Percentiles rank a stretch among this genome's conserved stretches.
Evolutionary conservation across 306 rosid genomes (phyloP).

Genomic region (Trichosanthes cucumerina): DNA sequence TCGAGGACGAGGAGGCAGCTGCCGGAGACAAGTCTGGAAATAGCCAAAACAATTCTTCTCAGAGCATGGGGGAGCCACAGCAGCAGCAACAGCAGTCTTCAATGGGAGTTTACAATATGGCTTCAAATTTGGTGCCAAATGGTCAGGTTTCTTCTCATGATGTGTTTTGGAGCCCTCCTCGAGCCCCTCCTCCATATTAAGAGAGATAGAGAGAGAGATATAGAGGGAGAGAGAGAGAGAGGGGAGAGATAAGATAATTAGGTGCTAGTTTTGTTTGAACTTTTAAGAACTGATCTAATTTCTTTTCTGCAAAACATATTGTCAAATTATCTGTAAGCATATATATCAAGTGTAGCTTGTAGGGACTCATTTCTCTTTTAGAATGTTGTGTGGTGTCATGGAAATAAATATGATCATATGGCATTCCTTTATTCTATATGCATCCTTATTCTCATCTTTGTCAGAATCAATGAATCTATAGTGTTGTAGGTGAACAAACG

Average conservation of each 20-base stretch:
- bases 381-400: background rate
- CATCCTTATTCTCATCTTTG: slow-evolving; percentile 15
- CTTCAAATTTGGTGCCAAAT: slow-evolving; percentile 56
- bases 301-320: background rate
- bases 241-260: background rate
- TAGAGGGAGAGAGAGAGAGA: background rate
- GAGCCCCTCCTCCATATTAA: slow-evolving; percentile 51
- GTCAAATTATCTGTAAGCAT: background rate
- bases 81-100: slow-evolving; percentile 15
- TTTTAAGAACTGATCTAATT: background rate
- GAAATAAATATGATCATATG: background rate
- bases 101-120: slow-evolving; percentile 46
- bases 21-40: slow-evolving; percentile 5
- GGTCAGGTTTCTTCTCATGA: slow-evolving; percentile 69
- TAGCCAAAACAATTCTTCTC: slow-evolving; percentile 24
- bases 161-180: slow-evolving; percentile 59
- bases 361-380: slow-evolving; percentile 1
- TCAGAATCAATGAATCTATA: slow-evolving; percentile 10
- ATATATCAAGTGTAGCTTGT: background rate
- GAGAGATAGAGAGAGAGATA: background rate
- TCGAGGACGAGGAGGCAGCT: slow-evolving; percentile 37
- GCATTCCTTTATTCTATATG: background rate
- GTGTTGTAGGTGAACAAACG: slow-evolving; percentile 3
- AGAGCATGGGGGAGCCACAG: slow-evolving; percentile 25
- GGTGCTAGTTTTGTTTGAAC: slow-evolving; percentile 4